phyloP scores from a whole-genome alignment of 768 basidiomycete species.

The Mycena pura region DNA sequence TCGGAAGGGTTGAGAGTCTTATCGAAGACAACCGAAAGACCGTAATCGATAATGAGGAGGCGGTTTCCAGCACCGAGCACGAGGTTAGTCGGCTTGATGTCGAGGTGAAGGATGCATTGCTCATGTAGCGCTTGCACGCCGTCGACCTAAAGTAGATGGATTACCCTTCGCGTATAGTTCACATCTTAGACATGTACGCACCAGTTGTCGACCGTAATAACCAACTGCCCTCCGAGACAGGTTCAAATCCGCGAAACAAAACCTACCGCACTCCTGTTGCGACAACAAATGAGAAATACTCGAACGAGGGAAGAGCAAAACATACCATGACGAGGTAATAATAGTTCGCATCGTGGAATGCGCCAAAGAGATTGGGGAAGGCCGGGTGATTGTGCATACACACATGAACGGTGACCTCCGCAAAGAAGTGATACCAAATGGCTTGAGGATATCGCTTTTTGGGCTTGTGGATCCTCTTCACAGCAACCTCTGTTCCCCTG shows the following conservation, averaged over 20 bases:
- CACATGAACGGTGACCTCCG: background rate
- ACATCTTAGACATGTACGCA: background rate
- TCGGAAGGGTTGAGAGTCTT: no score
- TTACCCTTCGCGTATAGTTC: background rate
- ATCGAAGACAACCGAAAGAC: background rate
- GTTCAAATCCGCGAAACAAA: background rate
- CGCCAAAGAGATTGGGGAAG: background rate
- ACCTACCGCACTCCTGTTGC: background rate
- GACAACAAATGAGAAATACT: background rate
- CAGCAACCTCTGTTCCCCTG: no score
- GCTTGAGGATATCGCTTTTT: no score
- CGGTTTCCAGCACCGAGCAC: background rate
- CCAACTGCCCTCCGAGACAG: background rate
- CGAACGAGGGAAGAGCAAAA: background rate
- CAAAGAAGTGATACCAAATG: background rate
- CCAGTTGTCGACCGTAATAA: background rate
- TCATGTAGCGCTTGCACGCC: background rate
- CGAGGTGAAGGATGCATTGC: background rate
- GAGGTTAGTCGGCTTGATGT: conserved; percentile 10
- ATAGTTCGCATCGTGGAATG: background rate
- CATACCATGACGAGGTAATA: conserved; percentile 11
- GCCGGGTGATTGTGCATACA: background rate
- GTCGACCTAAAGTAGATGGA: background rate
- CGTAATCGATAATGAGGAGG: background rate
- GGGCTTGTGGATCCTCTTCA: no score